Base-by-base conservation (phyloP, 2,329 filamentous ascomycete species). In the Fusarium sarcochroum region DNA sequence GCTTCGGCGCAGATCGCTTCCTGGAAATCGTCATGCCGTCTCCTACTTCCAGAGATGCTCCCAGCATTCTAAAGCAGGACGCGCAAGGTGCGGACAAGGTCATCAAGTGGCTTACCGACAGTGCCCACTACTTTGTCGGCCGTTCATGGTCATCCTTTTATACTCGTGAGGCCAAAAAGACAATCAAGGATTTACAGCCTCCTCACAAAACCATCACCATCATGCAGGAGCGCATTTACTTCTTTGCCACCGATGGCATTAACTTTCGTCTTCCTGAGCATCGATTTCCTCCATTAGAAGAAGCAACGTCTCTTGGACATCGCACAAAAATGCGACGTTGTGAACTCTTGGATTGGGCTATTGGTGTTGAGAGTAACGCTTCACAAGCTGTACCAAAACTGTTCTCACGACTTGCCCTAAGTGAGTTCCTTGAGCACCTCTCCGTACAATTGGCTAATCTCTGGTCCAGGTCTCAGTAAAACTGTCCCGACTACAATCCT, bases 1-100 rank as follows among this genome's bases (percentile, higher is more conserved):
- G 83, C 6, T 89, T 89, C 66, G 87, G 88, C 0, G 76, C 83
- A 0, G 87, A 90, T 65, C 81, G 88, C 1, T 89, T 89, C 45
- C 63, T 90, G 2, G 86, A 90, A 53, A 58, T 90, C 1, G 73
- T 82, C 6, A 78, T 89, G 7, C 87, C 88, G 0, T 80, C 80
- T 0, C 78, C 82, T 0, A 76, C 71, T 2, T 60, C 57, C 1
- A 76, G 70, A 4, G 68, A 76, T 3, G 70, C 74, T 0, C 76
- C 79, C 0, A 49, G 63, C 0, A 48, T 76, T 0, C 58, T 80
- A 4, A 78, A 75, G 17, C 70, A 81, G 2, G 71, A 79, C 5
- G 75, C 76, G 1, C 63, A 71, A 0, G 76, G 77, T 1, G 66
- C 76, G 1, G 67, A 80, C 1, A 67, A 78, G 1, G 73, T 80